phyloP scores from a whole-genome alignment of 1,284 basidiomycete genomes.

The Vanrija sp. region DNA sequence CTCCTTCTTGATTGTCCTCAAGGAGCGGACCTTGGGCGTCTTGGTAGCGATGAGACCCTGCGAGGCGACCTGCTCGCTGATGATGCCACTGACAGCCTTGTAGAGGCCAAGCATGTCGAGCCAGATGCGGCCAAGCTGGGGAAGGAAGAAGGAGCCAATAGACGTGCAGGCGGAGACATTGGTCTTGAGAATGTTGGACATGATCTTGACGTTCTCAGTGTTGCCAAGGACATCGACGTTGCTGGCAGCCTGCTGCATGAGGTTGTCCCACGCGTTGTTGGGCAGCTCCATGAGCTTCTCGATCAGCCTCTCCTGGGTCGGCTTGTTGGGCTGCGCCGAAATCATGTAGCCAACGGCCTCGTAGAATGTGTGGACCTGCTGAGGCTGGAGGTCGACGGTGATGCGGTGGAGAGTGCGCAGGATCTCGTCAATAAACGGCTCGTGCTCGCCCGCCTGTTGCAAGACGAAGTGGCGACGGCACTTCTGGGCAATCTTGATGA shows the following conservation, averaged over 20 bases:
- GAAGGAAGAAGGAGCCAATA: constrained; percentile 94
- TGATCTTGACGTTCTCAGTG: constrained; percentile 92
- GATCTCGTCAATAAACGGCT: constrained; percentile 99
- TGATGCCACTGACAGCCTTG: constrained; percentile 96
- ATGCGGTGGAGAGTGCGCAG: constrained; percentile 86
- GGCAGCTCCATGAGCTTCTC: constrained; percentile 95
- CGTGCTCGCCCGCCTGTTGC: constrained; percentile 94
- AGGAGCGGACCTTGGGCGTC: constrained; percentile 90
- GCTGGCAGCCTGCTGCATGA: constrained; percentile 93
- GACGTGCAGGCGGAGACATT: constrained; percentile 98
- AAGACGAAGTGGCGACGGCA: constrained; percentile 98
- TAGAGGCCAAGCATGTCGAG: constrained; percentile 98
- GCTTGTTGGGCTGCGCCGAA: constrained; percentile 95
- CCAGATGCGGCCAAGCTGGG: constrained; percentile 94
- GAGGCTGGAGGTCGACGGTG: constrained; percentile 90
- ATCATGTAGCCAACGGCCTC: constrained; percentile 99
- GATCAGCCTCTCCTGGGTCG: constrained; percentile 92
- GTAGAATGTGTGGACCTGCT: constrained; percentile 95
- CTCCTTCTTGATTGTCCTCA: constrained; percentile 98
- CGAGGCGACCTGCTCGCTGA: constrained; percentile 84
- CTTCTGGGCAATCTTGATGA: constrained; percentile 99
- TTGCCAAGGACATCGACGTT: constrained; percentile 90
- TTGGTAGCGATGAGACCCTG: constrained; percentile 91
- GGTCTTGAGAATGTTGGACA: constrained; percentile 96
- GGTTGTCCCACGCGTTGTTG: constrained; percentile 95